These are phyloP conservation scores for Penicillium odoratum DNA, from an alignment of 495 filamentous ascomycete genomes.

Conservation along the genomic window DNA sequence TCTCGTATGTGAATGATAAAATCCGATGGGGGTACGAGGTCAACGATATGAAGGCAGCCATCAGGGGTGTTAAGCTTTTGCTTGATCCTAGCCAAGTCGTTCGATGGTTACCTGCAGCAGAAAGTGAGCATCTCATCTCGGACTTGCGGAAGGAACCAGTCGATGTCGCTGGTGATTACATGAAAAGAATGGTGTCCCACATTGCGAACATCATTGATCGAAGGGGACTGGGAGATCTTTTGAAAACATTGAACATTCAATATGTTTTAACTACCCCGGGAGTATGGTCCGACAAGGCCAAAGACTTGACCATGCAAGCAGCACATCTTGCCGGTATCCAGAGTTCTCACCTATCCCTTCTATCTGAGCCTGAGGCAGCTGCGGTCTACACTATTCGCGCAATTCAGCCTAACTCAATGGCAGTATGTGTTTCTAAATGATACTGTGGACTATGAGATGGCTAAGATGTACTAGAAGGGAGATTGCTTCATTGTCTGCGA, in stretches of 20 bases:
- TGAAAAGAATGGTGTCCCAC: constrained; percentile 44
- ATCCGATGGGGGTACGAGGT: constrained; percentile 49
- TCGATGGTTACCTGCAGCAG: constrained; percentile 16
- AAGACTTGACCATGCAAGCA: constrained; percentile 46
- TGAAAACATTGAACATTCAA: constrained; percentile 21
- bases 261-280: constrained; percentile 56
- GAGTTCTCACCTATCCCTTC: constrained; percentile 38
- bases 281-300: constrained; percentile 54
- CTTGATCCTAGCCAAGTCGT: constrained; percentile 29
- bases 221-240: constrained; percentile 30
- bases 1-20: constrained; percentile 33
- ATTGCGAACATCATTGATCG: constrained; percentile 19
- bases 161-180: constrained; percentile 40
- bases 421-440: constrained; percentile 13
- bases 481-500: constrained; percentile 56
- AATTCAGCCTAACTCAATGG: constrained; percentile 27
- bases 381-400: constrained; percentile 51
- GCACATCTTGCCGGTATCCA: constrained; percentile 51
- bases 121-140: constrained; percentile 17
- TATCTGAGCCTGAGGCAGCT: constrained; percentile 65
- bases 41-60: constrained; percentile 17
- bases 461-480: constrained; percentile 23
- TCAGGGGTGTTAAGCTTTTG: constrained; percentile 42
- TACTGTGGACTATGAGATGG: neutral
- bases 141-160: constrained; percentile 31